Evolutionary conservation across 2,329 filamentous ascomycete species (phyloP).

Genomic region (Raffaelea albimanens): DNA sequence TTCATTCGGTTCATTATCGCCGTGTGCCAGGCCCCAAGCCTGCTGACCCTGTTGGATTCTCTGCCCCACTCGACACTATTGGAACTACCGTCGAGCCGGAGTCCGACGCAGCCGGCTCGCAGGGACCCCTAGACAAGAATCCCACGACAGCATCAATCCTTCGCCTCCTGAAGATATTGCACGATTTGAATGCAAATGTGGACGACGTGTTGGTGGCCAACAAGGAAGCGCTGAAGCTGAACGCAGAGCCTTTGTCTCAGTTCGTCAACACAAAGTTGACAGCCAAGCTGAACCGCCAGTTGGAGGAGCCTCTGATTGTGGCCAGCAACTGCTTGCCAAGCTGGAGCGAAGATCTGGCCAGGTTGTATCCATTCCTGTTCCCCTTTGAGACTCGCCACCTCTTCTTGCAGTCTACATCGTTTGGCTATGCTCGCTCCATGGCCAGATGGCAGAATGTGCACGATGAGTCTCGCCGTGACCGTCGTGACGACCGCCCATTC

Average conservation of each 20-base stretch:
- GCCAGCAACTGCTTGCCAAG: slow-evolving; percentile 91
- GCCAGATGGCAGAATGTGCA: slow-evolving; percentile 86
- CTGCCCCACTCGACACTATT: slow-evolving; percentile 36
- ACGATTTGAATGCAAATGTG: slow-evolving; percentile 85
- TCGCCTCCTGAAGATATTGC: slow-evolving; percentile 77
- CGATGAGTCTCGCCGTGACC: slow-evolving; percentile 72
- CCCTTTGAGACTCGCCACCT: slow-evolving; percentile 95
- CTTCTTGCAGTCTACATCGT: slow-evolving; percentile 95
- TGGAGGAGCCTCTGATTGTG: slow-evolving; percentile 94
- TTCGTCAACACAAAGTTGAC: slow-evolving; percentile 99
- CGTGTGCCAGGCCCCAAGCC: slow-evolving; percentile 76
- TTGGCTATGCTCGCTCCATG: slow-evolving; percentile 97
- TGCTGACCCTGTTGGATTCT: slow-evolving; percentile 57
- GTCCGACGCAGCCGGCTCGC: slow-evolving; percentile 40
- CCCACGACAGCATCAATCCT: slow-evolving; percentile 81
- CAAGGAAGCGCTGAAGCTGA: slow-evolving; percentile 59
- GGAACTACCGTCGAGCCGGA: slow-evolving; percentile 24
- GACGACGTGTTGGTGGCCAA: slow-evolving; percentile 82
- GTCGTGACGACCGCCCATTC: slow-evolving; percentile 84
- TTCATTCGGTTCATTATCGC: slow-evolving; percentile 87
- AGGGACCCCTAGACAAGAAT: slow-evolving; percentile 67
- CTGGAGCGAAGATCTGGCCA: slow-evolving; percentile 92
- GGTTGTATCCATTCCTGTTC: slow-evolving; percentile 92
- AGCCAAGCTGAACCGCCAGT: slow-evolving; percentile 90
- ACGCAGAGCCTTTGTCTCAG: slow-evolving; percentile 75